Evolutionary conservation across 192 early-diverging fungal species (phyloP), one percentile per base, ranked within the genome.

Genomic region (Linnemannia schmuckeri): DNA sequence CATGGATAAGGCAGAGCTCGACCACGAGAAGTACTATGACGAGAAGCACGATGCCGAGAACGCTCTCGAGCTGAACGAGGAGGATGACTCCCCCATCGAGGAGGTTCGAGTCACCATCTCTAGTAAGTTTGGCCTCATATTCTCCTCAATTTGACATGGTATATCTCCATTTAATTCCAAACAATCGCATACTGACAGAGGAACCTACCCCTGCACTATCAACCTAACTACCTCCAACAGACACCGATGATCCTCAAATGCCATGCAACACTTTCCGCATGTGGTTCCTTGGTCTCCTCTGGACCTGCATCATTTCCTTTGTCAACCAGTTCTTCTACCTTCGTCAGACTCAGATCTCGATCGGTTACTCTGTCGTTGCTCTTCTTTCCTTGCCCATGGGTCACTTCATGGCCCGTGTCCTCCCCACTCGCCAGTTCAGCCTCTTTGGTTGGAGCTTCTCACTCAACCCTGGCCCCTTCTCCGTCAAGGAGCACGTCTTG

Each of bases 391-490:
- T 86, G 52, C 92, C 92, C 35, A 17, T 91, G 42, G 92, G 90
- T 57, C 88, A 90, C 46, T 30, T 88, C 52, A 79, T 93, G 88
- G 91, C 88, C 74, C 49, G 30, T 15, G 49, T 90, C 18, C 86
- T 92, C 33, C 91, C 91, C 7, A 83, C 82, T 6, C 73, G 18
- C 38, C 91, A 88, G 49, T 89, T 81, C 41, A 93, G 89, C 76
- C 88, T 93, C 57, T 90, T 93, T 72, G 83, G 83, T 27, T 24
- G n/a, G 41, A 49, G 2, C 3, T 77, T 22, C 69, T 93, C 88
- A 41, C 89, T 89, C 72, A 94, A 94, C 78, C 94, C 94, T 42
- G 94, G 93, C 13, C 83, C 89, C 35, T 94, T 94, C 82, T 88
- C 88, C 24, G 85, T 93, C 74, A 94, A 94, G 91, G 92, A 92